Evolutionary conservation across 805 yeast genomes (phyloP), one percentile per base, ranked within the genome.

Genomic region (Myxozyma kluyveri): DNA sequence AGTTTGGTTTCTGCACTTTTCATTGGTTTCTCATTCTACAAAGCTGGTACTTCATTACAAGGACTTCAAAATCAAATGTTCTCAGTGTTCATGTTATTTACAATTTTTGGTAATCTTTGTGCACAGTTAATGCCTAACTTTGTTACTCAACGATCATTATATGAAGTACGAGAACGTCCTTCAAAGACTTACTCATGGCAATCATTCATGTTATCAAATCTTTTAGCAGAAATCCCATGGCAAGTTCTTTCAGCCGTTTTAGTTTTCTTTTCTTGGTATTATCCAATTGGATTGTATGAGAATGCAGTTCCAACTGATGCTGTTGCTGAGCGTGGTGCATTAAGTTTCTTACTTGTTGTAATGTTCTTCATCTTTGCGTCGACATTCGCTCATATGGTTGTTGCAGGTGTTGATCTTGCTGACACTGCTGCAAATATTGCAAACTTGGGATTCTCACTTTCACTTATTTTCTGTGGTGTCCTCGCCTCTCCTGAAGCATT

Each of bases 41-140:
- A 82, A 51, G 85, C 87, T 23, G 74, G 74, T 49, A 75, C 75
- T 18, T 75, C 88, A 9, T 63, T 75, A 33, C 86, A 80, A 66
- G 84, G 88, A 64, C 67, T 87, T 62, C 96, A 88, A 68, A 86
- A 87, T 69, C 93, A 84, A 72, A 82, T 86, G 88, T 79, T 84
- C 61, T 74, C 89, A 2, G 65, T 84, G 40, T 86, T 86, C 72
- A 83, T 85, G 88, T 77, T 81, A 62, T 65, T 79, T 37, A 74
- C 79, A 61, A 71, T 77, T 45, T 74, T 81, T 69, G 75, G 75
- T 58, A 81, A 85, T 22, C 63, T 82, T 61, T 64, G 81, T 45
- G 80, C 82, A 58, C 89, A 84, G 66, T 74, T 79, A 70, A 68
- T 83, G 59, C 88, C 89, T 18, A 66, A 77, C 49, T 86, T 73